Conservation (phyloP, 2,329 filamentous ascomycete genomes). For the Xylogone sp. region DNA sequence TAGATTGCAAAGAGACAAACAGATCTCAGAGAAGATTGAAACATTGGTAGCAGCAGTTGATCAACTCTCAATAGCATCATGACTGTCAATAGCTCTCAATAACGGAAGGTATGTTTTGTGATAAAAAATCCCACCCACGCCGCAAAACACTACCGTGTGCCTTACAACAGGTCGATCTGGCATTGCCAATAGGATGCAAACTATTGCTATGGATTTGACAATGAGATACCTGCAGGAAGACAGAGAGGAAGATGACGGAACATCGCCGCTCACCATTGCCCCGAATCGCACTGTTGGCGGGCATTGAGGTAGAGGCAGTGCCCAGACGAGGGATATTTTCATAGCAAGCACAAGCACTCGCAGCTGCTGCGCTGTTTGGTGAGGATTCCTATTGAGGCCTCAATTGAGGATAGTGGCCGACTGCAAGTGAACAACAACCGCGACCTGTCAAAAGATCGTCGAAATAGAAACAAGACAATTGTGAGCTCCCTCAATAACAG, state of each 20-base stretch:
- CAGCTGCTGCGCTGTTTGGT: not conserved
- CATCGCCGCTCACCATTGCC: not conserved
- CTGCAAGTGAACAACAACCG: not conserved
- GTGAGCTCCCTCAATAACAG: not conserved
- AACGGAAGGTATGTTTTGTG: constrained; percentile 1
- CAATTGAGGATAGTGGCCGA: constrained; percentile 2
- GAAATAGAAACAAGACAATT: not conserved
- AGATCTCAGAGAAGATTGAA: not conserved
- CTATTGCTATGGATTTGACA: not conserved
- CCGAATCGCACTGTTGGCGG: not conserved
- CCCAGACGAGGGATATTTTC: not conserved
- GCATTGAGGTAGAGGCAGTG: not conserved
- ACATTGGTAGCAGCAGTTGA: not conserved
- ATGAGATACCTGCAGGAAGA: not conserved
- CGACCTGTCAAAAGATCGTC: not conserved
- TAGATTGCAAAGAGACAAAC: not conserved
- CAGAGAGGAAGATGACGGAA: not conserved
- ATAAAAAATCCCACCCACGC: not conserved
- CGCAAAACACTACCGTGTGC: not conserved
- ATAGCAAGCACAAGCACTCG: not conserved
- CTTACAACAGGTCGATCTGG: not conserved
- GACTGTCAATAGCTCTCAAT: constrained; percentile 1
- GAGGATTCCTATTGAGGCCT: constrained; percentile 5
- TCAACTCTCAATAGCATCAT: not conserved
- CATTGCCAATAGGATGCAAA: not conserved